Evolutionary conservation across 2,329 filamentous ascomycete species (phyloP), one percentile per base, ranked within the genome.

Genomic region (Amphichorda felina): DNA sequence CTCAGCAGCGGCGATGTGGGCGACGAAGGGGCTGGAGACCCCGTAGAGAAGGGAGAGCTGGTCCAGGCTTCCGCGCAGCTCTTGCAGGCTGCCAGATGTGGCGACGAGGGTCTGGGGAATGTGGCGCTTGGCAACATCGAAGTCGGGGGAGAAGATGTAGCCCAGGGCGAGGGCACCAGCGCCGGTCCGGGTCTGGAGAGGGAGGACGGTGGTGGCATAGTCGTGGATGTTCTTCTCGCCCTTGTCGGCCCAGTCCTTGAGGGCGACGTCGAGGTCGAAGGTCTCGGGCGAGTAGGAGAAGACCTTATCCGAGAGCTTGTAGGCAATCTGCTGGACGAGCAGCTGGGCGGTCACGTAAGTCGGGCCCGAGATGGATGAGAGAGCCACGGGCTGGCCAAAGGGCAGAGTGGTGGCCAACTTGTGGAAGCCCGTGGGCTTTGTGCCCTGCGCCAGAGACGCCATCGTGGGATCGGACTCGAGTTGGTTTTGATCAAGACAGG

Each of bases 131-230:
- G 74, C 77, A 50, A 94, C 61, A 56, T 96, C 88, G 51, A 94
- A 95, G 61, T 98, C 91, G 51, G 86, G 85, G 41, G 88, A 95
- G 70, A 96, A 98, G 56, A 96, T 84, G 63, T 98, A 98, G 38
- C 91, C 91, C 33, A 98, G 72, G 16, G 91, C 87, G 53, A 96
- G 82, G 44, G 83, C 79, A 38, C 89, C 91, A 36, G 91, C 91
- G 40, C 91, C 91, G 38, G 82, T 75, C 36, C 91, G 75, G 30
- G 88, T 93, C 66, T 98, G 82, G 51, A 95, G 75, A 17, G 82
- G 64, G 41, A 88, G 70, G 32, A 96, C 75, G 11, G 76, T 67
- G 33, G 91, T 89, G 42, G 76, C 63, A 53, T 88, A 82, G 48
- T 85, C 85, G 61, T 88, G 78, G 43, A 81, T 76, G 64, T 98